Evolutionary conservation across 345 rosid species (phyloP).

Genomic region (Viola odorata): DNA sequence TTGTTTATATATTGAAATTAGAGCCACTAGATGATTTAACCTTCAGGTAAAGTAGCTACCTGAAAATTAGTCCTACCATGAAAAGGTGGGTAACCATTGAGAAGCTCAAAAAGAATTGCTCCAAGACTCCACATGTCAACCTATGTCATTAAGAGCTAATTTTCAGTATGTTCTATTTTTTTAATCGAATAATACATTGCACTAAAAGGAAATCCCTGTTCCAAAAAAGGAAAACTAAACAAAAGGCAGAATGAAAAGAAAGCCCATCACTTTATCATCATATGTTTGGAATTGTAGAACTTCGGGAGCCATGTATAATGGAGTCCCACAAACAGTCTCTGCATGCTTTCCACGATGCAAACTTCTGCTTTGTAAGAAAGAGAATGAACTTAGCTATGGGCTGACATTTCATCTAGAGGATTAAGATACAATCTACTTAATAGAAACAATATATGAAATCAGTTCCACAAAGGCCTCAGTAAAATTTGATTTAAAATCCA

Average conservation of each 20-base stretch:
- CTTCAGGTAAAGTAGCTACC: constrained; percentile 30
- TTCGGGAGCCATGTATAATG: constrained; percentile 74
- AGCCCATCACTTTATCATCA: constrained; percentile 45
- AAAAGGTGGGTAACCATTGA: constrained; percentile 61
- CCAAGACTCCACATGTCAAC: constrained; percentile 76
- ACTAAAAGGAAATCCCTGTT: not conserved
- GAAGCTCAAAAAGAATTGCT: constrained; percentile 68
- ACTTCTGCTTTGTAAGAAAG: constrained; percentile 26
- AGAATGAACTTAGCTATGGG: not conserved
- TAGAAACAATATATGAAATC: too few relatives aligned
- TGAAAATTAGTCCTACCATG: constrained; percentile 53
- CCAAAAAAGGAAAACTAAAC: not conserved
- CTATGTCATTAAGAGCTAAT: constrained; percentile 20
- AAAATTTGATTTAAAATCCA: not conserved
- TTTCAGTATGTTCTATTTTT: constrained; percentile 4
- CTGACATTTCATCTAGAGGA: not conserved
- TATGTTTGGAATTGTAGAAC: constrained; percentile 65
- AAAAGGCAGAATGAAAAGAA: constrained; percentile 1
- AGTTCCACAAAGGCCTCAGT: too few relatives aligned
- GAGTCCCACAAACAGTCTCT: constrained; percentile 59
- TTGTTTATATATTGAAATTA: constrained; percentile 2
- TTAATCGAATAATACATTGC: not conserved
- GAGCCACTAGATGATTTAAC: not conserved
- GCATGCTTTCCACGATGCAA: constrained; percentile 39
- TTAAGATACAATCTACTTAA: not conserved